These are phyloP conservation scores for Penicillium salamii DNA, from an alignment of 495 filamentous ascomycete genomes.

Conservation along the genomic window DNA sequence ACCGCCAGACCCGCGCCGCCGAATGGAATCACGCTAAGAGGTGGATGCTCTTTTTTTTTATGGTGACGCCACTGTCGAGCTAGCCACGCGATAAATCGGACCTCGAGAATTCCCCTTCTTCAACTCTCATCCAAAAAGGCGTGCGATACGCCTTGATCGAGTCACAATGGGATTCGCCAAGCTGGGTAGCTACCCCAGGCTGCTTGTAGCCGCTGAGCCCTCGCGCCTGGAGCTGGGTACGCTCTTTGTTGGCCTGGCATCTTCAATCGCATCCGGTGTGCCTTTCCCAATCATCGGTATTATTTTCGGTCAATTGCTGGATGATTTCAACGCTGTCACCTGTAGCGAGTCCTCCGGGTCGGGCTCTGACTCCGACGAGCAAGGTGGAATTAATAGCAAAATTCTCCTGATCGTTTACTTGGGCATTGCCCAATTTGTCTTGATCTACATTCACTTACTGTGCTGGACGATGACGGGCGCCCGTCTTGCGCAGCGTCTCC, in stretches of 20 bases:
- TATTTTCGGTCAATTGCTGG: constrained; percentile 64
- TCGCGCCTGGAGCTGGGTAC: constrained; percentile 17
- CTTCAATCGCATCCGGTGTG: constrained; percentile 60
- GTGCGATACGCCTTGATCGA: constrained; percentile 3
- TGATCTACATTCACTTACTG: constrained; percentile 50
- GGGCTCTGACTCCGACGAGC: constrained; percentile 22
- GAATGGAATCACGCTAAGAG: constrained; percentile 7
- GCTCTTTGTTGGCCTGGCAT: constrained; percentile 40
- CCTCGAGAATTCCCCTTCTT: constrained; percentile 2
- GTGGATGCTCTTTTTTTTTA: constrained; percentile 2
- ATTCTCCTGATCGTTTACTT: constrained; percentile 62
- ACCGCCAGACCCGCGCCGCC: background rate
- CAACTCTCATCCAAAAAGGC: constrained; percentile 6
- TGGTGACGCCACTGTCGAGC: constrained; percentile 8
- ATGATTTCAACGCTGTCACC: constrained; percentile 61
- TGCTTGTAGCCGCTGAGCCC: constrained; percentile 38
- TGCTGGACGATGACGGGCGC: constrained; percentile 63
- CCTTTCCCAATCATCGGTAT: constrained; percentile 68
- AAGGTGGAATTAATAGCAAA: constrained; percentile 51
- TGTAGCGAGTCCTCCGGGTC: constrained; percentile 36
- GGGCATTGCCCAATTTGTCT: constrained; percentile 57
- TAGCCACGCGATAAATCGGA: constrained; percentile 7
- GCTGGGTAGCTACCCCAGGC: constrained; percentile 37
- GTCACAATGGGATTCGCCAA: constrained; percentile 30
- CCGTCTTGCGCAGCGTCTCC: constrained; percentile 59